phyloP scores from a whole-genome alignment of 495 filamentous ascomycete species.

The Aspergillus saccharolyticus region DNA sequence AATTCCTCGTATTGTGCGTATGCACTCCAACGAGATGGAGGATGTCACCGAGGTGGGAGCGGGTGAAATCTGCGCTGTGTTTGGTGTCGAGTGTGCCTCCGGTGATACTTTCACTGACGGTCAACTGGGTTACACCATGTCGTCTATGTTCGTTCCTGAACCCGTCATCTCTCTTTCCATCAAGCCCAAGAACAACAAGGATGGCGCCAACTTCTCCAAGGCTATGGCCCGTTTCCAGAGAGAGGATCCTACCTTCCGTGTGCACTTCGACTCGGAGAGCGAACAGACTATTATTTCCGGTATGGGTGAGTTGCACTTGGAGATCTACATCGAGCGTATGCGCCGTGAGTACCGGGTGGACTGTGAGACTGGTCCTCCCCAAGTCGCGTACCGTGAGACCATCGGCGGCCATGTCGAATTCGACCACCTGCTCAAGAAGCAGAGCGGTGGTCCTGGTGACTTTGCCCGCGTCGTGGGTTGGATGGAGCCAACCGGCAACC shows the following conservation, averaged over 20 bases:
- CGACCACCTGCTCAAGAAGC: slow-evolving; percentile 93
- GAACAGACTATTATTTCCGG: slow-evolving; percentile 96
- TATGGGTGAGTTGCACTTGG: slow-evolving; percentile 96
- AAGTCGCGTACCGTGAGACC: slow-evolving; percentile 97
- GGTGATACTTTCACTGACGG: slow-evolving; percentile 99
- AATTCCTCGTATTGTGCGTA: slow-evolving; percentile 94
- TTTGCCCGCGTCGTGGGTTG: slow-evolving; percentile 90
- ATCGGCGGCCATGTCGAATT: slow-evolving; percentile 71
- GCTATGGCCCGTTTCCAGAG: slow-evolving; percentile 98
- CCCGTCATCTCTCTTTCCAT: slow-evolving; percentile 97
- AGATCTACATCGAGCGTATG: slow-evolving; percentile 98
- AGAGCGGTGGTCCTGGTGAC: slow-evolving; percentile 94
- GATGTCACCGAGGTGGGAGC: slow-evolving; percentile 87
- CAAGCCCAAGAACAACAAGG: slow-evolving; percentile 91
- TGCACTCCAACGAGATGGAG: slow-evolving; percentile 99
- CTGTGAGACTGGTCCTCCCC: slow-evolving; percentile 90
- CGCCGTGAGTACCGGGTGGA: slow-evolving; percentile 95
- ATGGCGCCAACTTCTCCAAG: slow-evolving; percentile 92
- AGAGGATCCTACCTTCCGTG: slow-evolving; percentile 96
- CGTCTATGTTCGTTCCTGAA: slow-evolving; percentile 98
- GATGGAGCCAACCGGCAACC: slow-evolving; percentile 74
- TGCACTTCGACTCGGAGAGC: slow-evolving; percentile 83
- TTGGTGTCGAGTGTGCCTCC: slow-evolving; percentile 96
- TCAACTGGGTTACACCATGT: slow-evolving; percentile 88
- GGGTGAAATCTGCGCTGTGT: slow-evolving; percentile 97